A percentile compares a stretch with the other conserved stretches of the same genome.
These are phyloP conservation scores for Erodium chrysanthum DNA, from an alignment of 441 rosid genomes.

Conservation along the genomic window DNA sequence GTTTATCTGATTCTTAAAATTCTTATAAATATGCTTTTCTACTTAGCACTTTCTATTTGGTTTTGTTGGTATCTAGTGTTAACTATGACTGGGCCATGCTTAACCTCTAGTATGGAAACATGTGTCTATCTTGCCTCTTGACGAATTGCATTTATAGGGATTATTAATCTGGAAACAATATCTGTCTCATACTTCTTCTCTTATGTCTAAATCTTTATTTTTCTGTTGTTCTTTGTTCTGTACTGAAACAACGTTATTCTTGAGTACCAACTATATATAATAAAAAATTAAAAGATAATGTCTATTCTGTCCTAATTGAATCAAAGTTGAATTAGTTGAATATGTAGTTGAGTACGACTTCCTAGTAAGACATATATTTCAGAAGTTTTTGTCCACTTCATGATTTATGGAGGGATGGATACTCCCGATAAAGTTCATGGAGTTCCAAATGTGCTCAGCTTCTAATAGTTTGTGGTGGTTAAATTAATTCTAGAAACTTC, in stretches of 20 bases:
- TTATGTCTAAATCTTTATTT: not conserved
- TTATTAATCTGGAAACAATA: not conserved
- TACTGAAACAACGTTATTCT: not conserved
- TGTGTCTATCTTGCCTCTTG: not conserved
- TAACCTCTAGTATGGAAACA: not conserved
- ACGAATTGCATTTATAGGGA: not conserved
- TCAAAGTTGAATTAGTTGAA: not conserved
- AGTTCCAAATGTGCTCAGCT: not conserved
- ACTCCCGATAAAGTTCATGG: not conserved
- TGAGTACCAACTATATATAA: not conserved
- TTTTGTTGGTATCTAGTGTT: not conserved
- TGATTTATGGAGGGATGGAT: not conserved
- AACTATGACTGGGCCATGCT: not conserved
- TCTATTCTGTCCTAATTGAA: not conserved
- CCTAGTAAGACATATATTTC: not conserved
- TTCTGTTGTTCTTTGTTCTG: not conserved
- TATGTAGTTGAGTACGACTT: not conserved
- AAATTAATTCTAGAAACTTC: constrained; percentile 38
- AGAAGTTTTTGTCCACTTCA: not conserved
- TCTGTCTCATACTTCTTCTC: not conserved
- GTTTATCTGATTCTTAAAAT: not conserved
- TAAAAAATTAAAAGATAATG: not conserved
- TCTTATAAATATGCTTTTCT: not conserved
- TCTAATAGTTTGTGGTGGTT: constrained; percentile 13
- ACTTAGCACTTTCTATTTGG: not conserved